phyloP scores from a whole-genome alignment of 2,329 filamentous ascomycete genomes.

The Colletotrichum brevisporum region DNA sequence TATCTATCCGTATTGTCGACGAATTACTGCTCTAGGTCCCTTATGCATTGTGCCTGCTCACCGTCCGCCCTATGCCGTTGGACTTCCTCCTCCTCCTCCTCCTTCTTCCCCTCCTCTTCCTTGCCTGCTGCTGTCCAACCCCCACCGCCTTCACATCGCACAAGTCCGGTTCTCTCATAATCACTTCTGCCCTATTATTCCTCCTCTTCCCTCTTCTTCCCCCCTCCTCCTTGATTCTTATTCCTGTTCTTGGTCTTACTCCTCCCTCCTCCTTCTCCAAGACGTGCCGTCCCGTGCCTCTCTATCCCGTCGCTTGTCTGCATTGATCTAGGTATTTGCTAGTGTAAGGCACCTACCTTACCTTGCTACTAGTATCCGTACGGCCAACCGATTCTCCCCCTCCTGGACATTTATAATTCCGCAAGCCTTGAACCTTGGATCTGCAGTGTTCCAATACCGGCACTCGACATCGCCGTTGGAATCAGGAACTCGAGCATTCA shows the following conservation, averaged over 20 bases:
- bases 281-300: background rate
- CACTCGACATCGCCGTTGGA: background rate
- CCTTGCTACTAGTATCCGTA: no score
- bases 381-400: no score
- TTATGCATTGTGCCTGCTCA: background rate
- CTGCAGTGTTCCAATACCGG: no score
- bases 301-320: background rate
- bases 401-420: no score
- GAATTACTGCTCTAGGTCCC: no score
- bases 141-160: constrained; percentile 19
- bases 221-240: constrained; percentile 4
- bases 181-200: background rate
- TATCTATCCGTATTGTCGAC: no score
- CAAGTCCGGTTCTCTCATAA: constrained; percentile 21
- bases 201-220: constrained; percentile 1
- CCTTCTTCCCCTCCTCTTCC: no score
- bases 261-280: constrained; percentile 13
- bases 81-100: background rate
- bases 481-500: background rate
- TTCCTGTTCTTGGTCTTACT: background rate
- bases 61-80: constrained; percentile 19
- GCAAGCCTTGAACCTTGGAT: no score
- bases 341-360: no score
- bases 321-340: no score
- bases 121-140: background rate